These are phyloP conservation scores for Protomyces pachydermus DNA, from an alignment of 1,139 yeast genomes.

Conservation along the genomic window DNA sequence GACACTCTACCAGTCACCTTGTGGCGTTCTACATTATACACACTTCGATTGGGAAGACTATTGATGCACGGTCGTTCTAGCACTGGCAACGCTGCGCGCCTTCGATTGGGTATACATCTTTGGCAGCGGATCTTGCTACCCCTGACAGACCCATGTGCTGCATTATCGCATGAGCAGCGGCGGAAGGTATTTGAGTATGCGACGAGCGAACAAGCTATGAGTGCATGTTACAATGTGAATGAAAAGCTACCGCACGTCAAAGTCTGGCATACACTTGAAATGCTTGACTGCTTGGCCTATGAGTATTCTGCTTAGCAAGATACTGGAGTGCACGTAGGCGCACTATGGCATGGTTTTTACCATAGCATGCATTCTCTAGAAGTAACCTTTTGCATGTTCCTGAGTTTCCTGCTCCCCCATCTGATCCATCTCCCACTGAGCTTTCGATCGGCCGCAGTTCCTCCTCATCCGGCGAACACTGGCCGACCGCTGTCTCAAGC, in stretches of 20 bases:
- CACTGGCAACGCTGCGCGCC: neutral
- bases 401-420: too few relatives aligned
- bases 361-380: too few relatives aligned
- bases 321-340: too few relatives aligned
- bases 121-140: neutral
- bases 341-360: too few relatives aligned
- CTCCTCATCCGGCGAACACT: too few relatives aligned
- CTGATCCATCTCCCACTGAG: too few relatives aligned
- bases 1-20: neutral
- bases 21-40: neutral
- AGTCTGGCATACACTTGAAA: neutral
- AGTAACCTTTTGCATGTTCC: too few relatives aligned
- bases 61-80: neutral
- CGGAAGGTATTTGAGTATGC: neutral
- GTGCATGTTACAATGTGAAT: neutral
- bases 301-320: neutral
- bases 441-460: too few relatives aligned
- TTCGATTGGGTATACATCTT: neutral
- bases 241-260: neutral
- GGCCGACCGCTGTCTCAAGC: too few relatives aligned
- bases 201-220: neutral
- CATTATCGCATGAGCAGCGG: neutral
- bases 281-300: neutral
- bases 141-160: neutral
- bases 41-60: neutral